A percentile compares a stretch with the other conserved stretches of the same genome.
These are phyloP conservation scores for Protomyces inouyei DNA, from an alignment of 1,139 yeast genomes.

Conservation along the genomic window DNA sequence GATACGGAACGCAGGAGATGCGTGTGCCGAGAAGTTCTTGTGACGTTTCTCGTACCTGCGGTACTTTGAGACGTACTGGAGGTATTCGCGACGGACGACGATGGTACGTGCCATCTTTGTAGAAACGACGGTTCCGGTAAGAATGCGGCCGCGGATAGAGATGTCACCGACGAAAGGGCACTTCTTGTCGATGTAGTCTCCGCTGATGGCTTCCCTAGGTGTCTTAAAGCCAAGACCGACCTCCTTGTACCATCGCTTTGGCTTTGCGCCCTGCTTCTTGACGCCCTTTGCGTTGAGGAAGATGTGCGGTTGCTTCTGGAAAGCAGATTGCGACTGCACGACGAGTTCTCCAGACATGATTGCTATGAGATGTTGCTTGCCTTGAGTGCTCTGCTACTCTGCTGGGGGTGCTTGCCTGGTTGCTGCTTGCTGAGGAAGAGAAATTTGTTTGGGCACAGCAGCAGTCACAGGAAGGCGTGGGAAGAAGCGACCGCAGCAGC, in stretches of 20 bases:
- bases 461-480: too few species aligned
- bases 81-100: constrained; percentile 99
- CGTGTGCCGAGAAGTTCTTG: constrained; percentile 99
- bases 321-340: constrained; percentile 99
- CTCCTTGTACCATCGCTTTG: constrained; percentile 99
- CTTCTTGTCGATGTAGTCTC: constrained; percentile 97
- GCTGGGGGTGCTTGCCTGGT: too few species aligned
- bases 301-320: constrained; percentile 91
- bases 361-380: not conserved
- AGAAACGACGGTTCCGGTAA: constrained; percentile 92
- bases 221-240: constrained; percentile 99
- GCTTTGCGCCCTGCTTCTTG: constrained; percentile 71
- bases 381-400: too few species aligned
- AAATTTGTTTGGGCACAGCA: too few species aligned
- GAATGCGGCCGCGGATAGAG: constrained; percentile 99
- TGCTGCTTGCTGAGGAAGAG: too few species aligned
- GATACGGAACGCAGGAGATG: constrained; percentile 99
- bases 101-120: constrained; percentile 99
- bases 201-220: constrained; percentile 97
- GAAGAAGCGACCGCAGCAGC: too few species aligned
- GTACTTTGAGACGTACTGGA: constrained; percentile 99
- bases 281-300: constrained; percentile 99
- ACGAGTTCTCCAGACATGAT: constrained; percentile 98
- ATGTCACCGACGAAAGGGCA: constrained; percentile 97
- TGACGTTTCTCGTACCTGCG: constrained; percentile 99